Evolutionary conservation across 1,284 basidiomycete genomes (phyloP), one percentile per base, ranked within the genome.

Genomic region (Ustilago xerochloae): DNA sequence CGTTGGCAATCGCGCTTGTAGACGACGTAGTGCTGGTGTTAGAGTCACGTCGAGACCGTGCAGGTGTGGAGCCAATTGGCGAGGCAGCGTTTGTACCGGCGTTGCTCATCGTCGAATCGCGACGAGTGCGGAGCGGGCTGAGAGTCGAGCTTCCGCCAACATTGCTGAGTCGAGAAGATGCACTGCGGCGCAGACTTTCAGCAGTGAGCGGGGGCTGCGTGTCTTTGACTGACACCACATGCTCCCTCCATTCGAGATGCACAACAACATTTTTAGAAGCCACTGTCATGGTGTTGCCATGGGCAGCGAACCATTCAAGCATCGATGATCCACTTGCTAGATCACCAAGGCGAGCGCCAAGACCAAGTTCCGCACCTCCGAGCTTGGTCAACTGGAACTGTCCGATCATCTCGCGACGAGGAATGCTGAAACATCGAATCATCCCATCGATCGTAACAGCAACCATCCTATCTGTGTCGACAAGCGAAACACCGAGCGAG

Each of bases 391-490:
- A 86, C 83, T 90, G 92, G 87, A 93, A 95, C 82, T 94, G 92
- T 13, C 91, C 92, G 16, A 95, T 88, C 93, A 96, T 94, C 85
- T 94, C 92, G 63, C 92, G 87, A 28, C 87, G 84, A 90, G 91
- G 89, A 78, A 95, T 95, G 3, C 91, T 93, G 85, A 95, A 96
- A 13, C 93, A 92, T 38, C 93, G 87, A 22, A 95, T 93, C 48
- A 94, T 90, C 8, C 93, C 93, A 85, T 96, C 94, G 71, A 96
- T 93, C 0, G 93, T 95, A 20, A 95, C 91, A 56, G 93, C 89
- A 10, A 94, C 90, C 26, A 96, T 90, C 45, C 91, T 88, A 51
- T 87, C 85, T 10, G 85, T 82, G 33, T 87, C 87, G 38, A 95
- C 89, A 36, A 96, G 89, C 83, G 93, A 92, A 30, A 95, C 92